A percentile compares a stretch with the other conserved stretches of the same genome.
Conservation (phyloP, 225 moss, liverwort and hornwort genomes). For the Pleurozium schreberi region DNA sequence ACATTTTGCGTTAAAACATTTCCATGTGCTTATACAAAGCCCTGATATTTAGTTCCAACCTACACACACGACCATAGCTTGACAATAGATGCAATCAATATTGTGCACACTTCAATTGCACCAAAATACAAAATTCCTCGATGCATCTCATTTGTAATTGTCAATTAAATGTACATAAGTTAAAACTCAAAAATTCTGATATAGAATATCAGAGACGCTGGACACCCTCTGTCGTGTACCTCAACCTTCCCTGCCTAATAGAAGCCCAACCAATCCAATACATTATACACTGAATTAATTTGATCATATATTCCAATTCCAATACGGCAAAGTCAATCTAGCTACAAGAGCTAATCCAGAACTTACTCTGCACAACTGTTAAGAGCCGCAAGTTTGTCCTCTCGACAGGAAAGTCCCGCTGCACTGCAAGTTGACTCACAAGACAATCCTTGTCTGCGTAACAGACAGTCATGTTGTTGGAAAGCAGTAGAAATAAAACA, state of each 20-base stretch:
- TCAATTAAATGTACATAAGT: not conserved
- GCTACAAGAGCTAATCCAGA: not conserved
- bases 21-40: not conserved
- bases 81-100: not conserved
- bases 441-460: constrained; percentile 60
- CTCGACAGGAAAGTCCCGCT: constrained; percentile 31
- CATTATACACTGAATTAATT: not conserved
- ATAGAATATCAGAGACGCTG: not conserved
- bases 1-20: not conserved
- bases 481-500: not conserved
- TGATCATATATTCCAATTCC: not conserved
- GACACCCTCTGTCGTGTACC: not conserved
- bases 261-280: not conserved
- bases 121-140: not conserved
- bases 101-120: not conserved
- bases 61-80: not conserved
- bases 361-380: constrained; percentile 62
- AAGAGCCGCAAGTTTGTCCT: constrained; percentile 37
- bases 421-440: constrained; percentile 51
- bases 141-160: not conserved
- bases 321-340: not conserved
- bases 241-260: not conserved
- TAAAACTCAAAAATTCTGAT: not conserved
- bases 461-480: not conserved
- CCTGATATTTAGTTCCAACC: not conserved